Evolutionary conservation across 2,329 filamentous ascomycete genomes (phyloP).

Genomic region (Trichoderma sp.): DNA sequence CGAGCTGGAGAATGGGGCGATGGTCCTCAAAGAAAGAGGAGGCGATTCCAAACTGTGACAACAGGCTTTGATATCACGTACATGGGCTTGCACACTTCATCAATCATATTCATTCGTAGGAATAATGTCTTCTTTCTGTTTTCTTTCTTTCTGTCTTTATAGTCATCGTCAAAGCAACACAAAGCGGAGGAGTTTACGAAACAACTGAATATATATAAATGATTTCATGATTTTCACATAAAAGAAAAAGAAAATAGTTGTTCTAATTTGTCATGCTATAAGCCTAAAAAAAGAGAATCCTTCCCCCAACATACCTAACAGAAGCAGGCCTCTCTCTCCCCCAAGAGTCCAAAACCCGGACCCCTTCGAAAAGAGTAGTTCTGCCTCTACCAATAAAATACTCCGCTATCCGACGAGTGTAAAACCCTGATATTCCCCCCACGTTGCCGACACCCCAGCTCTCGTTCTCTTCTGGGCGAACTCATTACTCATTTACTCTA

Average conservation of each 20-base stretch:
- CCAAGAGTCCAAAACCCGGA: background rate
- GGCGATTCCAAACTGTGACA: background rate
- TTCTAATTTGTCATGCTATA: constrained; percentile 27
- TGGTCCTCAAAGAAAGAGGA: constrained; percentile 45
- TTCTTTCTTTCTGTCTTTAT: background rate
- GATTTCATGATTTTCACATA: background rate
- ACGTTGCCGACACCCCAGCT: constrained; percentile 18
- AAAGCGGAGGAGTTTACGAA: background rate
- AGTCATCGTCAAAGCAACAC: background rate
- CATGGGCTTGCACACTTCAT: background rate
- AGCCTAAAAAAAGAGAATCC: constrained; percentile 17
- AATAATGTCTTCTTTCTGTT: background rate
- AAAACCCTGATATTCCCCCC: constrained; percentile 11
- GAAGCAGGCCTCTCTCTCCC: background rate
- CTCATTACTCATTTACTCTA: constrained; percentile 38
- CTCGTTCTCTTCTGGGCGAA: constrained; percentile 24
- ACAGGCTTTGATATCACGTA: background rate
- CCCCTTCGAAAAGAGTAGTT: background rate
- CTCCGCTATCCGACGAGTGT: constrained; percentile 16
- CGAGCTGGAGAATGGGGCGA: constrained; percentile 59
- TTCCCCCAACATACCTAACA: background rate
- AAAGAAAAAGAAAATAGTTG: constrained; percentile 10
- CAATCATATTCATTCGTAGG: background rate
- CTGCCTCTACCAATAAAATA: constrained; percentile 1
- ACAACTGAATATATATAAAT: background rate